These are phyloP conservation scores for Plectosphaerella plurivora DNA, from an alignment of 2,329 filamentous ascomycete genomes.

Conservation along the genomic window DNA sequence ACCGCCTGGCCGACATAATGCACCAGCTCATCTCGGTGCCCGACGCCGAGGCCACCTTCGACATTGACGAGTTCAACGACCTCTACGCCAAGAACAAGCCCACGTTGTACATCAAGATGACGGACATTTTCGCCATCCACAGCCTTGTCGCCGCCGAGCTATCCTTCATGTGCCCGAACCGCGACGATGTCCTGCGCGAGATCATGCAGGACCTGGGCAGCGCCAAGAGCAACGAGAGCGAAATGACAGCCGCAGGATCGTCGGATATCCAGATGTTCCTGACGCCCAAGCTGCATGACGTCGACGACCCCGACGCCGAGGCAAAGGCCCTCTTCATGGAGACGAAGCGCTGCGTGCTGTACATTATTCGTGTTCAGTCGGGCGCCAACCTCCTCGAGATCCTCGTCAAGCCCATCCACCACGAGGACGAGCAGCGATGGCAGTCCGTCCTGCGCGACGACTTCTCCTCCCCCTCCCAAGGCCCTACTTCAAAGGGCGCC, in stretches of 20 bases:
- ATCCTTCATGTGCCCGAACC: conserved; percentile 67
- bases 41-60: conserved; percentile 86
- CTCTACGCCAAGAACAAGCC: conserved; percentile 94
- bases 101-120: conserved; percentile 98
- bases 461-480: conserved; percentile 60
- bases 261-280: conserved; percentile 89
- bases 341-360: conserved; percentile 93
- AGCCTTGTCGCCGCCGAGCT: conserved; percentile 80
- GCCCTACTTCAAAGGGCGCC: conserved; percentile 57
- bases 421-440: conserved; percentile 91
- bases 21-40: conserved; percentile 75
- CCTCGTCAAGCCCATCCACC: conserved; percentile 79
- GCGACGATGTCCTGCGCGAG: conserved; percentile 86
- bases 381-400: conserved; percentile 93
- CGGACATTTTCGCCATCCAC: conserved; percentile 95
- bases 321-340: conserved; percentile 95
- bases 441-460: conserved; percentile 76
- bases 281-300: conserved; percentile 82
- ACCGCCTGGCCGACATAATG: conserved; percentile 72
- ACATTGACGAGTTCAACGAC: conserved; percentile 98
- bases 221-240: conserved; percentile 92
- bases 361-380: conserved; percentile 95
- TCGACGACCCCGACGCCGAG: conserved; percentile 89
- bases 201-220: conserved; percentile 91
- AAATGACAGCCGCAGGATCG: conserved; percentile 81